Percentiles rank a stretch among this genome's conserved stretches.
phyloP scores from a whole-genome alignment of 352 stramenopile species.

The Paralagenidium karlingii region DNA sequence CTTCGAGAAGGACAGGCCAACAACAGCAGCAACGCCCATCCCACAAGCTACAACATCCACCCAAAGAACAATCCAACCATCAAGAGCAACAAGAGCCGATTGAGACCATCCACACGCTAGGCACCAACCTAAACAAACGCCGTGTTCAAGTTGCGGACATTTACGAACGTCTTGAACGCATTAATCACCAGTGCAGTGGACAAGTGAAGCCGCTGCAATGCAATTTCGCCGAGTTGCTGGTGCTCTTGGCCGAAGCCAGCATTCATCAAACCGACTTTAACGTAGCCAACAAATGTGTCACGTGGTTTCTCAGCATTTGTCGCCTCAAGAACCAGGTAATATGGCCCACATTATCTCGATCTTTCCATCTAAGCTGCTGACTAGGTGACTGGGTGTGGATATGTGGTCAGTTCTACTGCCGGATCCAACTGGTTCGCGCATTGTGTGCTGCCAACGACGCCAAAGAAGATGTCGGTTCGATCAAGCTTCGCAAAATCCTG shows the following conservation, averaged over 20 bases:
- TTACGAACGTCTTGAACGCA: not conserved
- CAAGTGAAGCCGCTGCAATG: not conserved
- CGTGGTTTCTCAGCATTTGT: conserved; percentile 63
- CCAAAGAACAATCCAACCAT: too few relatives aligned
- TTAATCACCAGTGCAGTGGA: not conserved
- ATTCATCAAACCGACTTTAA: conserved; percentile 55
- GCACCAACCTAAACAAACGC: too few relatives aligned
- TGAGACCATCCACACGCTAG: too few relatives aligned
- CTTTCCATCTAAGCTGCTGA: not conserved
- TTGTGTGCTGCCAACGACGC: conserved; percentile 37
- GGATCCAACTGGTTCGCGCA: conserved; percentile 70
- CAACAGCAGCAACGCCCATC: too few relatives aligned
- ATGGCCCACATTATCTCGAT: not conserved
- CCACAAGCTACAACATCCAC: too few relatives aligned
- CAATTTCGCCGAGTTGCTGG: conserved; percentile 58
- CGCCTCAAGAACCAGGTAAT: conserved; percentile 64
- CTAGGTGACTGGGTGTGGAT: not conserved
- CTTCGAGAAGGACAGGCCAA: too few relatives aligned
- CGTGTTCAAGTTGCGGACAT: not conserved
- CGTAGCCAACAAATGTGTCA: conserved; percentile 27
- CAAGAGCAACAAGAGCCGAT: too few relatives aligned
- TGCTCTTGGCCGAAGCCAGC: conserved; percentile 56
- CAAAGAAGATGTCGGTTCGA: conserved; percentile 17
- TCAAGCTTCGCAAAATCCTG: conserved; percentile 31
- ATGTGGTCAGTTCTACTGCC: conserved; percentile 69